Conservation (phyloP, 169 alveolate species). For the Besnoitia besnoiti region DNA sequence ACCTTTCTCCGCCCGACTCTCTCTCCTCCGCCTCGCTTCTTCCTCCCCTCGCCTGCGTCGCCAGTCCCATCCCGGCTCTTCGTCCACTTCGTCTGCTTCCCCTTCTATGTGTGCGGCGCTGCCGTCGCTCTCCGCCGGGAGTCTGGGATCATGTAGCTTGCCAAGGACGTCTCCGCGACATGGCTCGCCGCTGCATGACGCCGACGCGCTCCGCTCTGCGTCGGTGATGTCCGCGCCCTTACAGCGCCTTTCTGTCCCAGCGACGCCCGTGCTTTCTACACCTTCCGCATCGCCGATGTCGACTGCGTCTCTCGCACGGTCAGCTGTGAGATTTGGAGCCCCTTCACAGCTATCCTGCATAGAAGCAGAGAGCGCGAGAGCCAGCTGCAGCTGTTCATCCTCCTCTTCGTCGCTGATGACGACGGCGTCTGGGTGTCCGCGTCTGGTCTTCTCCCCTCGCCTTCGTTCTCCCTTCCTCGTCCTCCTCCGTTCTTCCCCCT, state of each 20-base stretch:
- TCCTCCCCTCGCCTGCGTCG: background rate
- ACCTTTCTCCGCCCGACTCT: background rate
- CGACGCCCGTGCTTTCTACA: no score
- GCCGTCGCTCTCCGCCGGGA: background rate
- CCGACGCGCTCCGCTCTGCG: no score
- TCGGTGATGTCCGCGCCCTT: no score
- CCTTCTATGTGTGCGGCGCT: no score
- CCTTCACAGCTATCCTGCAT: background rate
- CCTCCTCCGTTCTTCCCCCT: background rate
- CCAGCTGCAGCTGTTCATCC: constrained; percentile 2
- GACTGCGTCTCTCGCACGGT: no score
- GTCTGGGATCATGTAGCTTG: background rate
- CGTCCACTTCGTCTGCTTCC: background rate
- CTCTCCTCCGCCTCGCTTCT: background rate
- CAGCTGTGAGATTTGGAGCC: no score
- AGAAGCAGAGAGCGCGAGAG: constrained; percentile 25
- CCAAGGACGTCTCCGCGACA: background rate
- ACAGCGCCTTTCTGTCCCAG: no score
- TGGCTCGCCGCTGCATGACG: no score
- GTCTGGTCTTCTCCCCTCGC: background rate
- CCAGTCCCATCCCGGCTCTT: background rate
- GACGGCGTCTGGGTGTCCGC: background rate
- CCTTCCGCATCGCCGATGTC: no score
- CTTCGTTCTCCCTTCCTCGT: background rate
- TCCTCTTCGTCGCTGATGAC: constrained; percentile 17